Evolutionary conservation across 179 eudicot genomes (phyloP), one percentile per base, ranked within the genome.

Genomic region (Beta macrorhiza): DNA sequence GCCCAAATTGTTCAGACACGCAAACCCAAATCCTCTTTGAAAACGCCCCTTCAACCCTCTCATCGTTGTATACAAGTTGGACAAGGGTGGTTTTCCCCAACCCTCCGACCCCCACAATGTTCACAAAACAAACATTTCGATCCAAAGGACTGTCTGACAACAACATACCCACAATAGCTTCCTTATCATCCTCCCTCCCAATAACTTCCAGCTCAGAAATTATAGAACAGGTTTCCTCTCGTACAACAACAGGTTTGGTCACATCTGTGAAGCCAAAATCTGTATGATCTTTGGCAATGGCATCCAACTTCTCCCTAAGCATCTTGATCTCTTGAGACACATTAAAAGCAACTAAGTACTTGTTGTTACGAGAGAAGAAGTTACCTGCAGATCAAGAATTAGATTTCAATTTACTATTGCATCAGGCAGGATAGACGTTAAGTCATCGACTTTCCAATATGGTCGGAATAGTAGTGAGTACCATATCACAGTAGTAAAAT

Each of bases 51-150:
- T 29, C 65, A 52, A 83, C 59, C 57, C 52, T 74, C 32, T 5
- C 0, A 57, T 83, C 86, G 32, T 74, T 83, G 47, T 65, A 86
- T 59, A 82, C 88, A 49, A 80, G 58, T 55, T 85, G 81, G 5
- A 85, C 87, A 52, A 85, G 79, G 19, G 87, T 58, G 1, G 87
- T 85, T 62, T 85, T 72, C 58, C 88, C 72, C 77, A 75, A 8
- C 5, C 85, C 87, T 25, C 85, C 87, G 0, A 82, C 44, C 53
- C 85, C 84, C 12, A 79, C 84, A 20, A 85, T 47, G 16, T 63
- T 14, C 20, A 84, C 78, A 72, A 67, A 78, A 56, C 64, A 73
- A 13, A 77, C 29, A 47, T 67, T 57, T 0, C 57, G 17, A 57
- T 22, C 15, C 4, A 3, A 37, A 16, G 58, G 45, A 32, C 15